Percentiles rank a stretch among this genome's conserved stretches.
Evolutionary conservation across 2,329 filamentous ascomycete genomes (phyloP).

Genomic region (Diplocarpon rosae): DNA sequence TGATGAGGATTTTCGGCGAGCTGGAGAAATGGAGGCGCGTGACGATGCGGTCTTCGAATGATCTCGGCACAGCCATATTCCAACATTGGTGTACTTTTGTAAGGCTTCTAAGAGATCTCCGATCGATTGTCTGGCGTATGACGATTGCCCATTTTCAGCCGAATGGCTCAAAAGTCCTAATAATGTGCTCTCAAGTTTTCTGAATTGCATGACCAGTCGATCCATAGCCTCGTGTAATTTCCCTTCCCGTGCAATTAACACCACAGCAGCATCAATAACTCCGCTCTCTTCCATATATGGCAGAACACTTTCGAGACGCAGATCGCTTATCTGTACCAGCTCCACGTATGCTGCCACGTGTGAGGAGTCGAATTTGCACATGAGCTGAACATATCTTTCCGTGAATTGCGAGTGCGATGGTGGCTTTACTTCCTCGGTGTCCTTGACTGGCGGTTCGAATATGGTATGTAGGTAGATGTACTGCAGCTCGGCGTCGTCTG

Average conservation of each 20-base stretch:
- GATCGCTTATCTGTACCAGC: constrained; percentile 61
- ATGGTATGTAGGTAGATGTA: constrained; percentile 59
- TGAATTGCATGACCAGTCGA: constrained; percentile 69
- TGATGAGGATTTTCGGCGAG: constrained; percentile 36
- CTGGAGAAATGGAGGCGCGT: constrained; percentile 32
- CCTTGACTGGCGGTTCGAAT: constrained; percentile 48
- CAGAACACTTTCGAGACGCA: constrained; percentile 69
- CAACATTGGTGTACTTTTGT: constrained; percentile 83
- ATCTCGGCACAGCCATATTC: constrained; percentile 89
- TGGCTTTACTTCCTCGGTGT: constrained; percentile 28
- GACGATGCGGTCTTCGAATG: constrained; percentile 53
- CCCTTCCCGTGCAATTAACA: constrained; percentile 82
- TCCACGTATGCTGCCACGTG: constrained; percentile 83
- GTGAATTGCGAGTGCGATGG: constrained; percentile 49
- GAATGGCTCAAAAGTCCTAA: constrained; percentile 59
- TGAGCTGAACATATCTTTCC: constrained; percentile 79
- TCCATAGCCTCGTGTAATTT: constrained; percentile 74
- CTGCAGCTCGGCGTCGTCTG: constrained; percentile 43
- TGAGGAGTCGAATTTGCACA: constrained; percentile 73
- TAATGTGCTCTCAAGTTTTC: constrained; percentile 68
- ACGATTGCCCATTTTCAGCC: constrained; percentile 42
- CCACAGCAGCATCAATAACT: constrained; percentile 83
- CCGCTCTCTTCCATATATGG: constrained; percentile 83
- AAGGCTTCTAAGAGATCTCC: constrained; percentile 66
- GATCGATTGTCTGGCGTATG: constrained; percentile 49